Conservation (phyloP, 2,329 filamentous ascomycete species). For the Ascochyta rabiei region DNA sequence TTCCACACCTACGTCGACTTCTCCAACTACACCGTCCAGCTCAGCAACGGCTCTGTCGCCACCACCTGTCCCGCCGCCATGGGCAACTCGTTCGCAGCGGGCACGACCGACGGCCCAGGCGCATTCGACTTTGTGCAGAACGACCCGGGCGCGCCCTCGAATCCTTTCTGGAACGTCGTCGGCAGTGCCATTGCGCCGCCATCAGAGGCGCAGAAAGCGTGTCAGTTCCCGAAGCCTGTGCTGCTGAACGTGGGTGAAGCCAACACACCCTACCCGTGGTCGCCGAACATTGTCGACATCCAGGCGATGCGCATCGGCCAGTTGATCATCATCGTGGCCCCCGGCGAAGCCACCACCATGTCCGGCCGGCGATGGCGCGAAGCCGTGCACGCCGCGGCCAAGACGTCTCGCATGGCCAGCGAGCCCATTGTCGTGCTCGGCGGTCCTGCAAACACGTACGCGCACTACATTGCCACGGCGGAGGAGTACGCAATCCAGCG, state of each 20-base stretch:
- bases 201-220: constrained; percentile 70
- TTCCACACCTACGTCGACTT: constrained; percentile 89
- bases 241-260: constrained; percentile 87
- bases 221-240: constrained; percentile 83
- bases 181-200: constrained; percentile 75
- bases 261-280: constrained; percentile 80
- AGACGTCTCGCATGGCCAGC: constrained; percentile 26
- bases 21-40: constrained; percentile 72
- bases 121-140: constrained; percentile 94
- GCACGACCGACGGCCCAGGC: constrained; percentile 89
- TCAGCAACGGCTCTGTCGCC: constrained; percentile 73
- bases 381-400: constrained; percentile 38
- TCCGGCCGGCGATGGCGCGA: constrained; percentile 83
- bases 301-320: constrained; percentile 86
- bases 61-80: constrained; percentile 84
- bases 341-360: constrained; percentile 93
- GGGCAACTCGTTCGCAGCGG: constrained; percentile 91
- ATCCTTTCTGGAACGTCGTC: constrained; percentile 81
- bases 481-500: constrained; percentile 85
- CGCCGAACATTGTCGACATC: constrained; percentile 88
- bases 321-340: constrained; percentile 80
- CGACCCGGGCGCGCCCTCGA: constrained; percentile 73
- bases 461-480: constrained; percentile 78
- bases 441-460: constrained; percentile 88
- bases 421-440: constrained; percentile 75